Evolutionary conservation across 2,329 filamentous ascomycete genomes (phyloP).

Genomic region (Paecilomyces sp.): DNA sequence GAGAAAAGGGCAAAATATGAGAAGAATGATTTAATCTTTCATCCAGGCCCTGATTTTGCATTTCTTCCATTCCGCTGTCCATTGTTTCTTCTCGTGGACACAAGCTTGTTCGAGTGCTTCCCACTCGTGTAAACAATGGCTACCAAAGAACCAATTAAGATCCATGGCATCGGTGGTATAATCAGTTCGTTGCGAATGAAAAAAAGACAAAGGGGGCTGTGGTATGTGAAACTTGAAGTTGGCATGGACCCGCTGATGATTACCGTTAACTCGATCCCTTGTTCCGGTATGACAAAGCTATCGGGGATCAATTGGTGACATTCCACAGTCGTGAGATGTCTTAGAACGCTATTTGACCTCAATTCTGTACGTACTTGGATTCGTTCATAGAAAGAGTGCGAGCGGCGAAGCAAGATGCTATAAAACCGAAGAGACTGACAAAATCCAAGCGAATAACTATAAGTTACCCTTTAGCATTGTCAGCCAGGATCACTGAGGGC

Average conservation of each 20-base stretch:
- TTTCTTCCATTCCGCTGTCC: neutral
- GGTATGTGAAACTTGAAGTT: conserved; percentile 5
- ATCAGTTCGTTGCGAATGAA: neutral
- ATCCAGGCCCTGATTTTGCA: neutral
- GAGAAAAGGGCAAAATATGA: neutral
- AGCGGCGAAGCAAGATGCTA: too few relatives aligned
- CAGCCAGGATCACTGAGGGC: neutral
- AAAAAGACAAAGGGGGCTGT: neutral
- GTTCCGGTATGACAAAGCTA: neutral
- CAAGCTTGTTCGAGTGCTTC: neutral
- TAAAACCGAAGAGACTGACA: too few relatives aligned
- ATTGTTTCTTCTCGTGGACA: neutral
- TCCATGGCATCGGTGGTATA: neutral
- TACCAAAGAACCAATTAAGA: neutral
- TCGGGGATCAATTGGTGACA: neutral
- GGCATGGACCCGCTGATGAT: neutral
- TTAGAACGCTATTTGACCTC: neutral
- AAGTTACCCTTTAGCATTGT: too few relatives aligned
- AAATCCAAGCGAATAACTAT: too few relatives aligned
- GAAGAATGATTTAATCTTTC: neutral
- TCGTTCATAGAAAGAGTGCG: too few relatives aligned
- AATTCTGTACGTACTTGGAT: neutral
- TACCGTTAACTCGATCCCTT: neutral
- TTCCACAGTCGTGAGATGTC: conserved; percentile 9
- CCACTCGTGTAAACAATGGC: neutral